These are phyloP conservation scores for Pezicula rhizophila DNA, from an alignment of 2,329 filamentous ascomycete genomes.

Conservation along the genomic window DNA sequence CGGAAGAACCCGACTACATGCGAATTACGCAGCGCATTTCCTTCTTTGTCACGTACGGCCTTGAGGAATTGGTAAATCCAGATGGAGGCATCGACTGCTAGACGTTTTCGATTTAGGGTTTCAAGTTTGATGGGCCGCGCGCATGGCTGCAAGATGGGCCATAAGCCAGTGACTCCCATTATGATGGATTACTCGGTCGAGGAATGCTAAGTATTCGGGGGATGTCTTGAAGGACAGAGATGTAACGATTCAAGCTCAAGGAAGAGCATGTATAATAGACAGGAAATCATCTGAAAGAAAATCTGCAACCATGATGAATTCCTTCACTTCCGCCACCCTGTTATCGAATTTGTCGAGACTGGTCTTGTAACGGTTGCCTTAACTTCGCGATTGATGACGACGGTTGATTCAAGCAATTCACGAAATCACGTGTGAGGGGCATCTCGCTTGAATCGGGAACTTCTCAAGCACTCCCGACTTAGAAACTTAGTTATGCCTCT, in stretches of 20 bases:
- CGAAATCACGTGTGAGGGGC: too few relatives aligned
- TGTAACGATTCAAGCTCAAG: neutral
- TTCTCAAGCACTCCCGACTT: too few relatives aligned
- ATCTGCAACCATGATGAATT: neutral
- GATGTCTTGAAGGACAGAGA: neutral
- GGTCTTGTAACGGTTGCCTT: too few relatives aligned
- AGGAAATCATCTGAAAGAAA: too few relatives aligned
- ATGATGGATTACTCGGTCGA: conserved; percentile 6
- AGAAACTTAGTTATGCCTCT: too few relatives aligned
- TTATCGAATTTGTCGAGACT: too few relatives aligned
- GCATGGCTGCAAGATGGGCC: conserved; percentile 92
- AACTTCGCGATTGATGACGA: too few relatives aligned
- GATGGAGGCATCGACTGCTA: conserved; percentile 96
- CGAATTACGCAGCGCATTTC: conserved; percentile 90
- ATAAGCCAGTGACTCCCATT: conserved; percentile 98
- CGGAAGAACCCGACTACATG: conserved; percentile 98
- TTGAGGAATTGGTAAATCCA: conserved; percentile 99
- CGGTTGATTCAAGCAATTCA: too few relatives aligned
- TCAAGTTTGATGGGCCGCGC: conserved; percentile 94
- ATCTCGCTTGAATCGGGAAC: too few relatives aligned
- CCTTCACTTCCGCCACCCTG: too few relatives aligned
- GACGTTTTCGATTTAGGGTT: conserved; percentile 89
- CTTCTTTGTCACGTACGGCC: conserved; percentile 96
- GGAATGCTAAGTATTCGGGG: neutral
- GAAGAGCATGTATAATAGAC: neutral